Percentiles rank a stretch among this genome's conserved stretches.
These are phyloP conservation scores for Candida mesenterica DNA, from an alignment of 1,139 yeast genomes.

Conservation along the genomic window DNA sequence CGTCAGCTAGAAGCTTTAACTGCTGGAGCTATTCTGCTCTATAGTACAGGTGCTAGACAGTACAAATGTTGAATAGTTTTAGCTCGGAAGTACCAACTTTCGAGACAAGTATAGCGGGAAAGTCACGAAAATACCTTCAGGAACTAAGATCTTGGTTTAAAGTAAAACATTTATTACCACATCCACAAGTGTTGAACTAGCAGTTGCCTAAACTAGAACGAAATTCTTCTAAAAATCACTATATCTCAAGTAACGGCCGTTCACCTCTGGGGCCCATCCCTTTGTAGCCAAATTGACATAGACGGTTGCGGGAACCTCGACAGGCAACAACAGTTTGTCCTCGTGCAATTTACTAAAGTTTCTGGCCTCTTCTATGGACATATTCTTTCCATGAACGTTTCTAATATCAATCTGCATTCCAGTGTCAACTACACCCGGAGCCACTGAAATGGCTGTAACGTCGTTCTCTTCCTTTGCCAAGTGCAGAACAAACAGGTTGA, in stretches of 20 bases:
- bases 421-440: slow-evolving; percentile 94
- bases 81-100: too few relatives aligned
- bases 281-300: slow-evolving; percentile 61
- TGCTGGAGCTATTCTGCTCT: too few relatives aligned
- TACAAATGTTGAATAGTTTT: too few relatives aligned
- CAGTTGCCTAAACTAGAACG: too few relatives aligned
- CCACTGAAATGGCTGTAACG: slow-evolving; percentile 64
- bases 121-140: too few relatives aligned
- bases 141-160: too few relatives aligned
- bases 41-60: too few relatives aligned
- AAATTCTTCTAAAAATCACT: slow-evolving; percentile 38
- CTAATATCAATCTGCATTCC: slow-evolving; percentile 80
- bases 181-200: too few relatives aligned
- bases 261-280: slow-evolving; percentile 53
- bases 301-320: slow-evolving; percentile 68
- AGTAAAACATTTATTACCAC: too few relatives aligned
- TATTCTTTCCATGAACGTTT: slow-evolving; percentile 49
- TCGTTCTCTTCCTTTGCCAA: slow-evolving; percentile 66
- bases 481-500: slow-evolving; percentile 69
- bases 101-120: too few relatives aligned
- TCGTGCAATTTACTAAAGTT: slow-evolving; percentile 61
- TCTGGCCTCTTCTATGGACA: slow-evolving; percentile 56
- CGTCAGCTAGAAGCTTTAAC: too few relatives aligned
- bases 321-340: slow-evolving; percentile 54
- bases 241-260: slow-evolving; percentile 66